phyloP scores from a whole-genome alignment of 2,329 filamentous ascomycete genomes.

The Arachnomyces sp. region DNA sequence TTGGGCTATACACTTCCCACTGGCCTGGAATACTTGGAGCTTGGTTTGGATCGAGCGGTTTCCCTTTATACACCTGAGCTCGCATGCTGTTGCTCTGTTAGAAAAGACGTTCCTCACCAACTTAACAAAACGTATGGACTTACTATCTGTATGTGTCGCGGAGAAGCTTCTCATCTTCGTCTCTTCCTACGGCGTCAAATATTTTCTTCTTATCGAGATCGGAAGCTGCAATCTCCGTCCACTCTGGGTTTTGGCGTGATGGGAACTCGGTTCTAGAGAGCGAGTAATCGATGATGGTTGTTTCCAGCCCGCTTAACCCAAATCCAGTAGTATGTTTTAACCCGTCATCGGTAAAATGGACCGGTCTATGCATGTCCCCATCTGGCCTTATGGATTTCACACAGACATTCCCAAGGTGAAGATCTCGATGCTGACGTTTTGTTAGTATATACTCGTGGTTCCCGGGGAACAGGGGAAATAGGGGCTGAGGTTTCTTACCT shows the following conservation, averaged over 20 bases:
- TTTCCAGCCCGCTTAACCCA: conserved; percentile 49
- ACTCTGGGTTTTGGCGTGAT: conserved; percentile 16
- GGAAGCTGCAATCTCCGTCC: conserved; percentile 29
- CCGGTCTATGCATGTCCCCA: conserved; percentile 26
- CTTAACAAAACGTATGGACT: conserved; percentile 12
- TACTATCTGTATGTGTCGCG: conserved; percentile 37
- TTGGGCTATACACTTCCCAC: conserved; percentile 51
- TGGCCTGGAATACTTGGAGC: conserved; percentile 27
- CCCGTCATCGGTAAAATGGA: conserved; percentile 23
- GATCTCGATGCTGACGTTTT: conserved; percentile 48
- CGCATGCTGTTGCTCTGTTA: conserved; percentile 27
- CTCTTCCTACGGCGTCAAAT: conserved; percentile 34
- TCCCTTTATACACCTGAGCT: conserved; percentile 34
- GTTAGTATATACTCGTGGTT: conserved; percentile 1
- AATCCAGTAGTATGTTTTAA: conserved; percentile 33
- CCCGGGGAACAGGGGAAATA: not conserved
- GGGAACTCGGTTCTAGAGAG: conserved; percentile 53
- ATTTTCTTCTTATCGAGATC: conserved; percentile 38
- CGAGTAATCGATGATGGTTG: conserved; percentile 62
- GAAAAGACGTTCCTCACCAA: conserved; percentile 3
- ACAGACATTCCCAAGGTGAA: conserved; percentile 62
- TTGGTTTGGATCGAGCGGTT: conserved; percentile 35
- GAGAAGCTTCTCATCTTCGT: conserved; percentile 34
- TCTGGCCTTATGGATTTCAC: conserved; percentile 35
- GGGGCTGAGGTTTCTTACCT: conserved; percentile 30